Evolutionary conservation across 805 yeast genomes (phyloP).

Genomic region (Pichia insulana): DNA sequence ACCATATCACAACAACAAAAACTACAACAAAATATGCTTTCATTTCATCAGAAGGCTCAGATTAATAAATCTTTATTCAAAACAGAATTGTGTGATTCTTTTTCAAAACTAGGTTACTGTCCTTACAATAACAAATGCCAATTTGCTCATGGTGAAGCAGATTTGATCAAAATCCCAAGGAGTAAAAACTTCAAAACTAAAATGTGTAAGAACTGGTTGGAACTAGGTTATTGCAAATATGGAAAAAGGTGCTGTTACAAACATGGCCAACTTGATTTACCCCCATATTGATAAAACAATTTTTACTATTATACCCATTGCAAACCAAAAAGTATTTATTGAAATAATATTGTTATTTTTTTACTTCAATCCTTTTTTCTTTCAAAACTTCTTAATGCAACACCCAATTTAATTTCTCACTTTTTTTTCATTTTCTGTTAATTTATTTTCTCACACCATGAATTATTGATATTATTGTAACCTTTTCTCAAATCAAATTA

Average conservation of each 20-base stretch:
- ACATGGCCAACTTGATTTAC: constrained; percentile 44
- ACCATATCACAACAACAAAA: background rate
- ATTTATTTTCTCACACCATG: background rate
- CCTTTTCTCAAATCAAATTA: constrained; percentile 1
- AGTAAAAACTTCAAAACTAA: constrained; percentile 85
- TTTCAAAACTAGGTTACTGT: constrained; percentile 59
- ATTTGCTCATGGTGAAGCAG: constrained; percentile 84
- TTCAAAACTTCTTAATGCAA: too few relatives aligned
- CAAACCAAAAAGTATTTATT: too few relatives aligned
- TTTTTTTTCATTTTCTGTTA: too few relatives aligned
- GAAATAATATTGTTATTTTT: too few relatives aligned
- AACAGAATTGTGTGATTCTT: constrained; percentile 83
- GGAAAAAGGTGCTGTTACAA: constrained; percentile 90
- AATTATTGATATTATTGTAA: background rate
- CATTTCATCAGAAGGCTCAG: background rate
- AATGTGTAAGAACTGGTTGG: constrained; percentile 83
- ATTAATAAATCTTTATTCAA: constrained; percentile 47
- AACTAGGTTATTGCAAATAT: constrained; percentile 75
- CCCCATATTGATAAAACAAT: constrained; percentile 1
- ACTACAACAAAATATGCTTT: background rate
- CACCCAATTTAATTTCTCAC: background rate
- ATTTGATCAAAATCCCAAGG: constrained; percentile 62
- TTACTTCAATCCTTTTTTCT: background rate
- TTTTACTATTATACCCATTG: background rate
- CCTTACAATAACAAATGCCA: constrained; percentile 91